Base-by-base conservation (phyloP, 768 basidiomycete genomes). In the Boletus sp. region DNA sequence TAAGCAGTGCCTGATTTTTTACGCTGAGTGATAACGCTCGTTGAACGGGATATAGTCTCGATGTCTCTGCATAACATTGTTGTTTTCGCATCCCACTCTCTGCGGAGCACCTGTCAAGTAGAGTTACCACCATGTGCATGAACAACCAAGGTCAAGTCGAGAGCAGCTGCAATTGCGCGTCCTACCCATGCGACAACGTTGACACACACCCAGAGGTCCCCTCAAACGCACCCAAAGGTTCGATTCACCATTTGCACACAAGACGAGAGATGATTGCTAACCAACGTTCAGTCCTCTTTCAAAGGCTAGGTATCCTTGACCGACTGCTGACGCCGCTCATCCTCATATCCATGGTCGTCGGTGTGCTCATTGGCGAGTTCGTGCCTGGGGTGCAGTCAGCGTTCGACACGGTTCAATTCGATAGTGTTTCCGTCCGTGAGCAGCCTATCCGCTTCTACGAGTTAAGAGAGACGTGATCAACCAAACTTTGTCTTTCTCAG, bases 351-450 rank as follows among this genome's bases (percentile, higher is more conserved):
- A 93, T 93, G 91, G 80, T 92, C 50, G 59, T 86, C 18, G 90
- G 90, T 1, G 84, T 91, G 5, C 67, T 92, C 49, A 83, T 94
- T 20, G 90, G 91, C 4, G 82, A 83, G 51, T 90, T 81, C 53
- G 85, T 78, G 2, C 80, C 80, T 5, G 71, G 76, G 33, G 83
- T 90, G 2, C 83, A 85, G 55, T 62, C 73, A 9, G 84, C 85
- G 0, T 85, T 91, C 54, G 80, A 85, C 61, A 82, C 83, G 0
- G 80, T 81, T 9, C 80, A 78, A 47, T 83, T 90, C 60, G 68
- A 86, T 54, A 81, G 84, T 20, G 89, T 92, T 40, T 92, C 91
- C 14, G 79, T 89, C 45, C 90, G 91, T 92, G 69, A 74, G 89
- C 80, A 6, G 30, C 18, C n/a, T 17, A 33, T 51, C 12, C 11